Base-by-base conservation (phyloP, 768 basidiomycete genomes). In the Pulveroboletus ravenelii region DNA sequence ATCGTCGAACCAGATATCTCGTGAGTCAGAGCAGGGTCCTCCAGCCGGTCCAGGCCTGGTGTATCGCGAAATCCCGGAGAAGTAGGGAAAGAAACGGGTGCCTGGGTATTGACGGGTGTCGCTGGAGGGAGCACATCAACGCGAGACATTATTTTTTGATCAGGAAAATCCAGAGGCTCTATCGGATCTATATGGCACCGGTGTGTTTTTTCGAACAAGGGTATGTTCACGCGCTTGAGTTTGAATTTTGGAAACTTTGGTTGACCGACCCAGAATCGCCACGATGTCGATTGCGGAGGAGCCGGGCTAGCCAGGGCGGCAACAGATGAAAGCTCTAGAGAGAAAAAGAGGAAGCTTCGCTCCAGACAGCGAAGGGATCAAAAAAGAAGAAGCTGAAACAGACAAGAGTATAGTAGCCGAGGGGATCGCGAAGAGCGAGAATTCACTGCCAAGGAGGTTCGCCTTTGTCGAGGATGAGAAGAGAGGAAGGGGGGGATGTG, bases 231-330 rank as follows among this genome's bases (percentile, higher is more conserved):
- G 44, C 35, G 55, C 41, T 63, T 61, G 56, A 54, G 40, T 29
- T 61, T 63, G 43, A 66, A 37, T 52, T 53, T 64, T 41, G 64
- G 50, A 61, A 70, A 72, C 72, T 72, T 76, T 68, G 71, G 69
- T 74, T 78, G 82, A 84, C 82, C 81, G 80, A 80, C 71, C 81
- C 80, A 78, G 72, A 74, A 78, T 86, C 86, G 84, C 87, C 83
- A 76, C 82, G 83, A 27, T 27, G 25, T 27, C 25, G 25, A 83
- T 79, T 62, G 61, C 13, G 68, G 73, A 71, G 78, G 78, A 72
- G 77, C 80, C 78, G 78, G 77, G 73, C 76, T 78, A 76, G 62
- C 70, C 69, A 71, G 80, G 74, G 75, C 81, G 82, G 79, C 77
- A 75, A 71, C 51, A 50, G 35, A 37, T 50, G 45, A 50, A 58